These are phyloP conservation scores for Pedinophyceae sp. DNA, from an alignment of 139 green algal genomes.

Conservation along the genomic window DNA sequence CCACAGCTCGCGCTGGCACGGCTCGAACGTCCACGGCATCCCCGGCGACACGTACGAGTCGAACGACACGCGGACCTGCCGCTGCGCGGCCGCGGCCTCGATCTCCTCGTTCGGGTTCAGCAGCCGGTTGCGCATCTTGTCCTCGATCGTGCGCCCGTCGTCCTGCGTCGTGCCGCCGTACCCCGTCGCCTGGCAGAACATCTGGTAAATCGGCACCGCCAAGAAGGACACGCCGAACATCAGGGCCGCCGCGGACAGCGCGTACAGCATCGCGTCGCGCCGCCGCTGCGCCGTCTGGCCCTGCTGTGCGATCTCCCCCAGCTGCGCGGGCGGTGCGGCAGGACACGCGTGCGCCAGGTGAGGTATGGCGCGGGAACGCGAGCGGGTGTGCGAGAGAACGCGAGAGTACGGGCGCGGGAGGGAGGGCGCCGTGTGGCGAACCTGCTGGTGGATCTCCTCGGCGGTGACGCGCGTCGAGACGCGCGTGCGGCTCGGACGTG, in stretches of 20 bases:
- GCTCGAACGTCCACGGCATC: conserved; percentile 84
- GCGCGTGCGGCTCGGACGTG: too few species aligned
- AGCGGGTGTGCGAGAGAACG: not conserved
- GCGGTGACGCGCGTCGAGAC: too few species aligned
- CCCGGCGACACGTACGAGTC: conserved; percentile 73
- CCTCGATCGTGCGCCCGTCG: conserved; percentile 41
- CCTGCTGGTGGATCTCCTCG: too few species aligned
- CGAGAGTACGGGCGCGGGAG: too few species aligned
- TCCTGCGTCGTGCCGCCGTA: conserved; percentile 63
- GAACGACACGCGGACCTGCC: conserved; percentile 69
- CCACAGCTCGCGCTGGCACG: conserved; percentile 45
- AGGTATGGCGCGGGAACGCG: not conserved
- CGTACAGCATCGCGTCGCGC: too few species aligned
- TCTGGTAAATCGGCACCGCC: conserved; percentile 79
- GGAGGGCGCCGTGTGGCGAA: too few species aligned
- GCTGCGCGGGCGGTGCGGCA: too few species aligned
- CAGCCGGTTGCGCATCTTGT: conserved; percentile 43
- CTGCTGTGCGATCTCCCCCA: too few species aligned
- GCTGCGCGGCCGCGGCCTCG: conserved; percentile 10
- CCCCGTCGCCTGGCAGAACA: conserved; percentile 75
- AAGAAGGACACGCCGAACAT: conserved; percentile 90
- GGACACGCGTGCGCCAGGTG: too few species aligned
- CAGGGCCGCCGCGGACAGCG: not conserved
- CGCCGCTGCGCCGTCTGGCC: too few species aligned
- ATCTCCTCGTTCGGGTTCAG: conserved; percentile 29